Evolutionary conservation across 495 filamentous ascomycete genomes (phyloP), one percentile per base, ranked within the genome.

Genomic region (Daldinia decipiens): DNA sequence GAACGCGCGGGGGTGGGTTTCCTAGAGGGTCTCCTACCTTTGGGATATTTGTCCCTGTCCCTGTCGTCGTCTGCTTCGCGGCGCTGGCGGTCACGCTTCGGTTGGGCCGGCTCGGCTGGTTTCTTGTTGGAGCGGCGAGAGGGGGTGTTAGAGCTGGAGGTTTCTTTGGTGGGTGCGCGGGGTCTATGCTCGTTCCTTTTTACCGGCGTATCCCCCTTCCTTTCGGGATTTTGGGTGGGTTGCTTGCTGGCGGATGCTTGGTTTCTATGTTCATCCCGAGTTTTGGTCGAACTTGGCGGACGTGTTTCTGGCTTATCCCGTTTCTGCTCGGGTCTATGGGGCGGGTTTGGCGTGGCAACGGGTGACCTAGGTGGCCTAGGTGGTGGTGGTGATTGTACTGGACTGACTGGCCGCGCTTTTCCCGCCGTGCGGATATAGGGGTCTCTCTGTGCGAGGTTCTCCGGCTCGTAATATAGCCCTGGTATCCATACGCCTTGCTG

Each of bases 401-500:
- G 50, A 13, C 45, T 43, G 12, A 72, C 62, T 11, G 73, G 70
- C 1, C 62, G 65, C 24, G 73, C 65, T 17, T 40, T 38, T 0
- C 45, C 65, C 17, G 64, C 52, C 2, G 39, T n/a, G 8, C 64
- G 68, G 17, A 52, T n/a, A 43, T 61, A 63, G 1, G 43, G 15
- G 11, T 72, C 53, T 47, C 56, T 68, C 51, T 36, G 26, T 17
- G 68, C 70, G 6, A 76, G 34, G 13, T 24, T 58, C 11, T 72
- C 62, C 1, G 70, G 75, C 15, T 72, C 32, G 5, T 68, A 12
- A 21, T 77, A 74, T 9, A 76, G 47, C 0, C 68, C 68, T 4
- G 55, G 56, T 24, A 76, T 56, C 75, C 75, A 74, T 17, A 77
- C 64, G 2, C 9, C 56, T 4, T 38, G 52, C 19, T 67, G 54